phyloP scores from a whole-genome alignment of 257 asterid genomes.

The Solanum pennellii region DNA sequence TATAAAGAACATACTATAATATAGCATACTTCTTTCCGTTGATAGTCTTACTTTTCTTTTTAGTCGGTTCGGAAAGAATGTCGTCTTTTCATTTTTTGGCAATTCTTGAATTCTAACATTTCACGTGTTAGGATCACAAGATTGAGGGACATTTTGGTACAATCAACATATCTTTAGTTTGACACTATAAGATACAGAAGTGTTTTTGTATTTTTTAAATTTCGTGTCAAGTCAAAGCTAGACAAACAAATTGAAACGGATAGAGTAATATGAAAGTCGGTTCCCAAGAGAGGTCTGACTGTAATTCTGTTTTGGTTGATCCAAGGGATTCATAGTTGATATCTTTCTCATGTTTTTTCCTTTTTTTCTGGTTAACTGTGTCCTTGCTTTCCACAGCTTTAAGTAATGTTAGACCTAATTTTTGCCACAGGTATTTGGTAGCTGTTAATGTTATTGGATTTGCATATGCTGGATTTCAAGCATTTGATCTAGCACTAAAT shows the following conservation, averaged over 20 bases:
- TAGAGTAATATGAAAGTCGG: background rate
- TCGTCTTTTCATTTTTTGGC: background rate
- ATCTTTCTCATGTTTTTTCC: background rate
- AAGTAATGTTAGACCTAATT: background rate
- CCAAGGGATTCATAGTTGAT: background rate
- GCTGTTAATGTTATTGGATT: slow-evolving; percentile 67
- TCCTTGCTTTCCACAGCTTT: background rate
- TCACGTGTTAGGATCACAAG: background rate
- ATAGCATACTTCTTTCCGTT: background rate
- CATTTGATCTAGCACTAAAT: slow-evolving; percentile 36
- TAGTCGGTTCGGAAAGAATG: background rate
- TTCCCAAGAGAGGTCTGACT: background rate
- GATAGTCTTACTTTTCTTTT: background rate
- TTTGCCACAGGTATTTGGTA: slow-evolving; percentile 47
- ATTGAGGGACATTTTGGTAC: background rate
- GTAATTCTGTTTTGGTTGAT: background rate
- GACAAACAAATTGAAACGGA: background rate
- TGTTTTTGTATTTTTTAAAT: background rate
- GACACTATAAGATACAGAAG: accelerated
- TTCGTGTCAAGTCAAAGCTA: background rate
- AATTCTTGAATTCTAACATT: background rate
- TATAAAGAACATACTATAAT: background rate
- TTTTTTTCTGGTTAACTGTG: background rate
- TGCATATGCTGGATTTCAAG: slow-evolving; percentile 67
- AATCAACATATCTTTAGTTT: background rate